phyloP scores from a whole-genome alignment of 352 stramenopile genomes.

The Aphanomyces stellatus region DNA sequence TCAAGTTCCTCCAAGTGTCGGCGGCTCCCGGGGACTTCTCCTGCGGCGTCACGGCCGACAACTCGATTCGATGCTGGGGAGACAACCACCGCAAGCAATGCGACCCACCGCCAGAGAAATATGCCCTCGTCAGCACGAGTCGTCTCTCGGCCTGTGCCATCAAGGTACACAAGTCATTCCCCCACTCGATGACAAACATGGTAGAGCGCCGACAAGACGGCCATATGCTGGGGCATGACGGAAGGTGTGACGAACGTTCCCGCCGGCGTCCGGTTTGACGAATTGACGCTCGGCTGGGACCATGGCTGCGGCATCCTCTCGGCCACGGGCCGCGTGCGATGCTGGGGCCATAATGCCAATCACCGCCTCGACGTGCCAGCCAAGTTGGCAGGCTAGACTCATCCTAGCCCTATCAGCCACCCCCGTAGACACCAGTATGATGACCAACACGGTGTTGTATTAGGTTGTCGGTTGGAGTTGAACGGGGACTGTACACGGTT shows the following conservation, averaged over 20 bases:
- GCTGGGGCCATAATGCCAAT: conserved; percentile 47
- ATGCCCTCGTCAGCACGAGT: conserved; percentile 58
- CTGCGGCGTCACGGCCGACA: conserved; percentile 48
- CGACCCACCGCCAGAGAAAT: conserved; percentile 36
- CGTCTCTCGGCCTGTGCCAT: conserved; percentile 50
- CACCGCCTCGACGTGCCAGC: conserved; percentile 40
- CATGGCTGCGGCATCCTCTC: conserved; percentile 61
- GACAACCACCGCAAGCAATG: conserved; percentile 61
- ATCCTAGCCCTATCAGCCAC: too few species aligned
- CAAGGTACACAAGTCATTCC: conserved; percentile 29
- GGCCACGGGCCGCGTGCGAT: conserved; percentile 50
- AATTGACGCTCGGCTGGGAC: conserved; percentile 62
- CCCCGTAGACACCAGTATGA: too few species aligned
- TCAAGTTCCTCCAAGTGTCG: conserved; percentile 55
- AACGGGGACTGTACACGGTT: too few species aligned
- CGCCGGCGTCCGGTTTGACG: conserved; percentile 46
- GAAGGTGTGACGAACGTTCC: conserved; percentile 51
- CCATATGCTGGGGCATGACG: conserved; percentile 59
- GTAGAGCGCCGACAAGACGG: conserved; percentile 39
- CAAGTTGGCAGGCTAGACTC: conserved; percentile 20
- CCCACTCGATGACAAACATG: background rate
- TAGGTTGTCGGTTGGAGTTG: too few species aligned
- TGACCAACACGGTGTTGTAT: too few species aligned
- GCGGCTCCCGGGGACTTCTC: conserved; percentile 49
- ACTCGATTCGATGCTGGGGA: conserved; percentile 58